Evolutionary conservation across 2,329 filamentous ascomycete species (phyloP).

Genomic region (Colletotrichum brevisporum): DNA sequence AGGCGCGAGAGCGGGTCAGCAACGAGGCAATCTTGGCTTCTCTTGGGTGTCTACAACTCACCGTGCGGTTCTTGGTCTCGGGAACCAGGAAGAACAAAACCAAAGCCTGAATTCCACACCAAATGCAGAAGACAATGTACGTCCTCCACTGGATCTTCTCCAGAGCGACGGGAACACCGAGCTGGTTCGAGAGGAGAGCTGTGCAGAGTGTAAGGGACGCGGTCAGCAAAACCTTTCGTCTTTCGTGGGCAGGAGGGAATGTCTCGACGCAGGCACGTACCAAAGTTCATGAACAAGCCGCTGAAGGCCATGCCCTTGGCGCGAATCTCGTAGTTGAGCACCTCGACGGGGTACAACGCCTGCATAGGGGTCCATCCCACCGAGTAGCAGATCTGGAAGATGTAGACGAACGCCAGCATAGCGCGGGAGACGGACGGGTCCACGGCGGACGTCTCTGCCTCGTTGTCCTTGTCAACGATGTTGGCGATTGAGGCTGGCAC

Average conservation of each 20-base stretch:
- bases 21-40: constrained; percentile 28
- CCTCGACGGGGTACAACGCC: constrained; percentile 66
- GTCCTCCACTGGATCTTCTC: constrained; percentile 66
- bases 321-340: constrained; percentile 66
- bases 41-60: constrained; percentile 34
- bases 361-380: constrained; percentile 54
- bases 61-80: constrained; percentile 63
- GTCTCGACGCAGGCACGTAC: background rate
- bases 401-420: constrained; percentile 64
- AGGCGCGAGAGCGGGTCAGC: background rate
- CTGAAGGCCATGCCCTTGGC: constrained; percentile 69
- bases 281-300: constrained; percentile 26
- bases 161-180: constrained; percentile 61
- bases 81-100: constrained; percentile 66
- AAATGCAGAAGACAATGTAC: constrained; percentile 66
- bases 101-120: constrained; percentile 56
- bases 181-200: constrained; percentile 62
- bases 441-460: constrained; percentile 29
- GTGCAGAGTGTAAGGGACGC: constrained; percentile 57
- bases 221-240: no score
- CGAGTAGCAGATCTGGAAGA: constrained; percentile 66
- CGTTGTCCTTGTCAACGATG: constrained; percentile 46
- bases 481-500: constrained; percentile 57
- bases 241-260: no score
- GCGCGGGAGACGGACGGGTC: constrained; percentile 57